Percentiles rank a stretch among this genome's conserved stretches.
Conservation (phyloP, 2,329 filamentous ascomycete species). For the Fusarium tjaetaba region DNA sequence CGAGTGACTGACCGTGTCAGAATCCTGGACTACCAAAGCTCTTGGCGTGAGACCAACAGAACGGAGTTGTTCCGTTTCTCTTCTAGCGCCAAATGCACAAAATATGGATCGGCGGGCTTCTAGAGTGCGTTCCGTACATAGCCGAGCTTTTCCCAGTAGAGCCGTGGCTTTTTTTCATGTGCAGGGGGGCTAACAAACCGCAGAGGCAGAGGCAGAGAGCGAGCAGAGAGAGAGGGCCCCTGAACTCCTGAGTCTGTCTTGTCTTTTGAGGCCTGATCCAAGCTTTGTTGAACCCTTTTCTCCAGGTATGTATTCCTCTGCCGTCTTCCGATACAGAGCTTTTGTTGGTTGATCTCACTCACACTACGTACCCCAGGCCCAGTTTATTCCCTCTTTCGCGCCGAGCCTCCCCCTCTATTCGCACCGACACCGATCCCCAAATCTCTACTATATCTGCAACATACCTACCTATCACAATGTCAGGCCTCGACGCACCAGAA, state of each 20-base stretch:
- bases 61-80: conserved; percentile 28
- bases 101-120: conserved; percentile 34
- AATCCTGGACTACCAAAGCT: neutral
- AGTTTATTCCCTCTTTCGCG: conserved; percentile 21
- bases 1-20: neutral
- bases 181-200: neutral
- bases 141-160: conserved; percentile 31
- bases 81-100: conserved; percentile 23
- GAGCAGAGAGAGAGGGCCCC: conserved; percentile 1
- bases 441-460: neutral
- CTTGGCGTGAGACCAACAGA: conserved; percentile 15
- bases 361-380: conserved; percentile 18
- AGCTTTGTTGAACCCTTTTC: conserved; percentile 22
- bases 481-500: conserved; percentile 66
- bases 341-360: conserved; percentile 1
- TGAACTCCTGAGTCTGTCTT: conserved; percentile 19
- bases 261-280: conserved; percentile 19
- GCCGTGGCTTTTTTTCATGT: neutral
- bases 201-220: neutral
- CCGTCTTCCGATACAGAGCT: neutral
- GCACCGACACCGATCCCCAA: conserved; percentile 14
- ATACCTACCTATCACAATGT: conserved; percentile 51
- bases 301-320: neutral
- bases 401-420: neutral
- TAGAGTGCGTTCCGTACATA: conserved; percentile 22